Evolutionary conservation across 2,329 filamentous ascomycete genomes (phyloP).

Genomic region (Xylaria sp.): DNA sequence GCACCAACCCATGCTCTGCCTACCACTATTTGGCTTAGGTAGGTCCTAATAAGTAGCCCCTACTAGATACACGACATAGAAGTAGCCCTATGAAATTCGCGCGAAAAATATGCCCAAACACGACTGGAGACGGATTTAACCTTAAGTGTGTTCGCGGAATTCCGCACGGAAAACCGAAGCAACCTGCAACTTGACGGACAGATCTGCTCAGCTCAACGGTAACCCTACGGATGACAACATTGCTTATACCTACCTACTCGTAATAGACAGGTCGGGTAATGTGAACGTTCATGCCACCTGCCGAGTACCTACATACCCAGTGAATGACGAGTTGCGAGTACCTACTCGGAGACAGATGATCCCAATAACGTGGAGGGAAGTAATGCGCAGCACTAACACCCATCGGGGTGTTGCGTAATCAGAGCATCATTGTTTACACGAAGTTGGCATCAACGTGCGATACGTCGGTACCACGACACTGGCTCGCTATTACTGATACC

Average conservation of each 20-base stretch:
- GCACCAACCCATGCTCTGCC: neutral
- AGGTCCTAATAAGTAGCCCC: neutral
- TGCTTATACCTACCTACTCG: too few relatives aligned
- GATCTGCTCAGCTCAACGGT: too few relatives aligned
- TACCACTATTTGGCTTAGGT: neutral
- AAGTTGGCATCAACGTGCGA: neutral
- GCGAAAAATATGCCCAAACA: neutral
- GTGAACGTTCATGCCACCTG: too few relatives aligned
- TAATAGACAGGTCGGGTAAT: too few relatives aligned
- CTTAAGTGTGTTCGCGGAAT: neutral
- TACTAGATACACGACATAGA: neutral
- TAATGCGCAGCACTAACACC: neutral
- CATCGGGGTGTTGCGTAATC: neutral
- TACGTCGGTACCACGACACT: too few relatives aligned
- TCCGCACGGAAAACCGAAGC: neutral
- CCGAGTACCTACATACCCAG: too few relatives aligned
- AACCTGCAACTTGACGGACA: neutral
- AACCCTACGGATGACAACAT: too few relatives aligned
- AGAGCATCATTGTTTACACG: neutral
- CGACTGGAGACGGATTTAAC: too few relatives aligned
- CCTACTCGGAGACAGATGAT: neutral
- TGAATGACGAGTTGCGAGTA: neutral
- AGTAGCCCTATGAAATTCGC: neutral
- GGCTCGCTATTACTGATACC: too few relatives aligned
- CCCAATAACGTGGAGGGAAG: neutral